phyloP scores from a whole-genome alignment of 1,139 yeast species.

The Lodderomyces jiufengensis region DNA sequence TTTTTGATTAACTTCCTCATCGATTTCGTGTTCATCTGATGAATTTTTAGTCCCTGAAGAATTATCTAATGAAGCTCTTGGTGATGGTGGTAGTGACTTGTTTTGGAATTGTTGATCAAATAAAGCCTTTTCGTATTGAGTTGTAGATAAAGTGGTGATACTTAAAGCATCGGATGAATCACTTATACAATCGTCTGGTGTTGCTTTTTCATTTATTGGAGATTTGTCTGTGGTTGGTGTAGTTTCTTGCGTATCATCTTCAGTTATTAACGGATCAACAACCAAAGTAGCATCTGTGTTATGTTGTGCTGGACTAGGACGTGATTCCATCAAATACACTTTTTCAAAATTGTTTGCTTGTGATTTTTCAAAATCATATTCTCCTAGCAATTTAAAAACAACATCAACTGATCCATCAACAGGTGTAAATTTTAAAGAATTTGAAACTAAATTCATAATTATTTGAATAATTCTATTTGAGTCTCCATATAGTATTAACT shows the following conservation, averaged over 20 bases:
- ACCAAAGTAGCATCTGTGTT: slow-evolving; percentile 3
- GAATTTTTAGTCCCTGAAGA: slow-evolving; percentile 4
- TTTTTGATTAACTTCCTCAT: slow-evolving; percentile 5
- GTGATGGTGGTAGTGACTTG: slow-evolving; percentile 28
- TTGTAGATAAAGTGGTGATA: slow-evolving; percentile 45
- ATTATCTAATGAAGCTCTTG: slow-evolving; percentile 4
- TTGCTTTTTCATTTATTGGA: background rate
- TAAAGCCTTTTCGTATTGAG: slow-evolving; percentile 53
- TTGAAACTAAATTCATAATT: slow-evolving; percentile 82
- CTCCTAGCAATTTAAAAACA: slow-evolving; percentile 61
- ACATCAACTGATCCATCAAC: slow-evolving; percentile 79
- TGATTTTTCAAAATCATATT: slow-evolving; percentile 53
- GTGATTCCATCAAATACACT: slow-evolving; percentile 24
- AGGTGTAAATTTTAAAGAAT: slow-evolving; percentile 77
- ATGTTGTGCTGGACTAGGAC: background rate
- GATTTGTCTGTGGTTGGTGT: background rate
- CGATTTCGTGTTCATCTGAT: slow-evolving; percentile 1
- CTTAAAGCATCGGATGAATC: slow-evolving; percentile 28
- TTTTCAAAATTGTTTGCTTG: slow-evolving; percentile 27
- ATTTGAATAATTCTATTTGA: slow-evolving; percentile 83
- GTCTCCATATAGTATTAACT: slow-evolving; percentile 75
- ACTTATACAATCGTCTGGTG: background rate
- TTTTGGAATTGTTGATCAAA: slow-evolving; percentile 48
- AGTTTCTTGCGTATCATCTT: background rate
- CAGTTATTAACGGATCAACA: slow-evolving; percentile 1